These are phyloP conservation scores for Abrus pulchellus DNA, from an alignment of 306 rosid genomes.

Conservation along the genomic window DNA sequence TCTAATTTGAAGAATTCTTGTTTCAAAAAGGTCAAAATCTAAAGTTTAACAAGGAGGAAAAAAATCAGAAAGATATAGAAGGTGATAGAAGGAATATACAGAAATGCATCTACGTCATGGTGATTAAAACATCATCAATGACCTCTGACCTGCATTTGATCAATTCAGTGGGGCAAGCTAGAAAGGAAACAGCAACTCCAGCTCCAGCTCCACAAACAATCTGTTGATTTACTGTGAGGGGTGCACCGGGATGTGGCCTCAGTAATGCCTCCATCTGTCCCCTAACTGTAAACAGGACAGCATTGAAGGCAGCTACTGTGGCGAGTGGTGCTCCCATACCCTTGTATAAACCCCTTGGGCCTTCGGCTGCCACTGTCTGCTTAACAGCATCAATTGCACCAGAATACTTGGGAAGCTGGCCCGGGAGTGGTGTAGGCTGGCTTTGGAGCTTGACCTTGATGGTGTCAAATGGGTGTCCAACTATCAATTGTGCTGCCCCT, in stretches of 20 bases:
- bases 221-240: slow-evolving; percentile 82
- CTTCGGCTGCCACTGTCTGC: slow-evolving; percentile 95
- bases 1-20: background rate
- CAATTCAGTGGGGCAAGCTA: slow-evolving; percentile 95
- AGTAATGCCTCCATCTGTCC: slow-evolving; percentile 86
- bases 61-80: background rate
- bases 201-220: slow-evolving; percentile 89
- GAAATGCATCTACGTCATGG: slow-evolving; percentile 4
- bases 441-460: slow-evolving; percentile 99
- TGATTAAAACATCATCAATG: slow-evolving; percentile 32
- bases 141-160: slow-evolving; percentile 96
- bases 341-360: slow-evolving; percentile 90
- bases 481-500: slow-evolving; percentile 89
- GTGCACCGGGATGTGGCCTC: slow-evolving; percentile 80
- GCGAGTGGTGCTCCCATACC: slow-evolving; percentile 99
- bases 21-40: slow-evolving; percentile 27
- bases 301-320: slow-evolving; percentile 95
- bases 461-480: slow-evolving; percentile 97
- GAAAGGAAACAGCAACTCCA: slow-evolving; percentile 90
- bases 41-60: background rate
- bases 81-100: slow-evolving; percentile 17
- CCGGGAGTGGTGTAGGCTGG: slow-evolving; percentile 90
- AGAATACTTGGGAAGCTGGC: slow-evolving; percentile 77
- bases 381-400: slow-evolving; percentile 96
- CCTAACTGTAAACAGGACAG: slow-evolving; percentile 88